Percentiles rank a stretch among this genome's conserved stretches.
These are phyloP conservation scores for Phytophthora nicotianae DNA, from an alignment of 352 stramenopile genomes.

Conservation along the genomic window DNA sequence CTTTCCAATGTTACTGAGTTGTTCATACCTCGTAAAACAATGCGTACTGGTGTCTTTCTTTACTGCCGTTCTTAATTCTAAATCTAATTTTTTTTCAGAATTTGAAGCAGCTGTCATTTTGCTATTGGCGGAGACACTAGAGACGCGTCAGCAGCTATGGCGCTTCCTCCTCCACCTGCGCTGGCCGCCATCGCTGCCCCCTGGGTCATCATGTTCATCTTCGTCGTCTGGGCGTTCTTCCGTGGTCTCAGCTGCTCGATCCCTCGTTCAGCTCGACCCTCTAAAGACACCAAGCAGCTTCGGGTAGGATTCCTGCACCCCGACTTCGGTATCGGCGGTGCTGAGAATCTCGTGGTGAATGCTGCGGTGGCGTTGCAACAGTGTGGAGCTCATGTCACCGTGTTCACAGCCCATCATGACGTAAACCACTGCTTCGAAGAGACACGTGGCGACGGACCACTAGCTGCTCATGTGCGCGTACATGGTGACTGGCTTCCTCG, in stretches of 20 bases:
- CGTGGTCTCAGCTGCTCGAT: slow-evolving; percentile 34
- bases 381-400: slow-evolving; percentile 80
- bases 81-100: slow-evolving; percentile 20
- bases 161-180: slow-evolving; percentile 17
- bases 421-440: slow-evolving; percentile 95
- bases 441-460: slow-evolving; percentile 77
- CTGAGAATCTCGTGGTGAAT: slow-evolving; percentile 95
- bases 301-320: slow-evolving; percentile 97
- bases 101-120: slow-evolving; percentile 16
- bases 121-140: slow-evolving; percentile 4
- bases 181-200: slow-evolving; percentile 21
- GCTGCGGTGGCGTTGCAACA: slow-evolving; percentile 88
- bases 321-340: slow-evolving; percentile 98
- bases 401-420: slow-evolving; percentile 98
- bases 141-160: slow-evolving; percentile 28
- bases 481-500: slow-evolving; percentile 94
- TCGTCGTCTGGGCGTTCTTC: slow-evolving; percentile 33
- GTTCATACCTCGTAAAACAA: slow-evolving; percentile 2
- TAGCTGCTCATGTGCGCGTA: slow-evolving; percentile 86
- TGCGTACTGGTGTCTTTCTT: slow-evolving; percentile 9
- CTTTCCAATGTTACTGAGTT: slow-evolving; percentile 77
- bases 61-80: too few relatives aligned
- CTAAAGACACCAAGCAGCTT: slow-evolving; percentile 25
- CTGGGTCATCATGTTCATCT: slow-evolving; percentile 27
- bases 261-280: slow-evolving; percentile 15